Base-by-base conservation (phyloP, 2,329 filamentous ascomycete genomes). In the Cercospora canescens region DNA sequence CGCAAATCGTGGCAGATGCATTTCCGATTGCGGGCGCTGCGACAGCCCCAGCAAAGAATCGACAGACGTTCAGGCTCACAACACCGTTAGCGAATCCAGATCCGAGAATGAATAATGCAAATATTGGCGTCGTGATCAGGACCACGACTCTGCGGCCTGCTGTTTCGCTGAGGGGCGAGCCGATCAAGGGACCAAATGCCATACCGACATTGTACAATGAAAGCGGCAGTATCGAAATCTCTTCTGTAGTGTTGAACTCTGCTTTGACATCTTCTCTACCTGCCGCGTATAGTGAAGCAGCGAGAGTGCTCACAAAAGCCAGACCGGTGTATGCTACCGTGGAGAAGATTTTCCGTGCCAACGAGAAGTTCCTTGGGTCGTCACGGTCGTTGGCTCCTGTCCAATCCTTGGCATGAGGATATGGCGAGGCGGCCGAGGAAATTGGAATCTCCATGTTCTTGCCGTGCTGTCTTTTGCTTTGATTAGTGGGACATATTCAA, bases 1-100 rank as follows among this genome's bases (percentile, higher is more conserved):
- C 76, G 16, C 70, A 72, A 59, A 76, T 75, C 1, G 78, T 77
- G 63, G 69, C 45, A 70, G 75, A 45, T 63, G 76, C 41, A 68
- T 77, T 76, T 32, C 73, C 69, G 11, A 78, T 71, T 0, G 73
- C 74, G 14, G 76, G 75, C 5, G 74, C 74, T 4, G 75, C 76
- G 26, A 76, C 84, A 37, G 88, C 81, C 0, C 73, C 75, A 72
- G 85, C 83, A 56, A 88, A 79, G 75, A 88, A 76, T 28, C 76
- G 70, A 56, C 75, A 76, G 7, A 75, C 62, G 9, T 67, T 67
- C 28, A 77, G 45, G 14, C 68, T 60, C 1, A 67, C 66, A 14
- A 76, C 60, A 32, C 52, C 66, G 4, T 65, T 58, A 1, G 74
- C 71, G 55, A 76, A 70, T n/a, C 74, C 75, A 16, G 75, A 71